Conservation (phyloP, 148 eudicot species). For the Rhododendron simsii region DNA sequence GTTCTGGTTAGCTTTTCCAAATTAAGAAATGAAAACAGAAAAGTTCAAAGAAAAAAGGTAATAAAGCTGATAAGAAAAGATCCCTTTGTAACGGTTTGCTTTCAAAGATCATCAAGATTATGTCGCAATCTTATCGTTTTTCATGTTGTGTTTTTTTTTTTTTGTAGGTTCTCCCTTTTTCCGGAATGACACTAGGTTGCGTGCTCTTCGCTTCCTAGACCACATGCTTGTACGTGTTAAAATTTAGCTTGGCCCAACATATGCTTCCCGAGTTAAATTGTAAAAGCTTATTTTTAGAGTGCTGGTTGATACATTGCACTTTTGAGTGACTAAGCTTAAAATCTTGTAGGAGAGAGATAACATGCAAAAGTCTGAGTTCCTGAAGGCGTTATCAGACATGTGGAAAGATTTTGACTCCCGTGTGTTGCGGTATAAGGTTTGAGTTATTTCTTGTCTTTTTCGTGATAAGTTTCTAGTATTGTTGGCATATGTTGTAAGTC, state of each 20-base stretch:
- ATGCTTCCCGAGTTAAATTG: background rate
- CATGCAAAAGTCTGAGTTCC: constrained; percentile 95
- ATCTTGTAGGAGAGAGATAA: constrained; percentile 85
- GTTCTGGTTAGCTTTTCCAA: background rate
- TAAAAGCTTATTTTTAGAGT: background rate
- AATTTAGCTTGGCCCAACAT: constrained; percentile 11
- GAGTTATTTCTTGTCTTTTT: constrained; percentile 15
- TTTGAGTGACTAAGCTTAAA: constrained; percentile 4
- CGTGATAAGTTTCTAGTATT: background rate
- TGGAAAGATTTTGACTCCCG: constrained; percentile 99
- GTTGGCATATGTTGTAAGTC: background rate
- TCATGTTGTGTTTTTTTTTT: background rate
- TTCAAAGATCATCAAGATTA: background rate
- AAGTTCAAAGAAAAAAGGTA: background rate
- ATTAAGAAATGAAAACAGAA: background rate
- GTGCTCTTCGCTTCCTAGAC: constrained; percentile 98
- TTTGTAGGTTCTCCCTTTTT: constrained; percentile 81
- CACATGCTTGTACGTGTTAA: constrained; percentile 81
- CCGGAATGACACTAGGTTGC: constrained; percentile 93
- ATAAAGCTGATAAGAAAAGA: background rate
- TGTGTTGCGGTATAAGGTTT: constrained; percentile 95
- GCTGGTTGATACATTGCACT: background rate
- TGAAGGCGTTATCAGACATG: constrained; percentile 92
- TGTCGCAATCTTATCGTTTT: background rate
- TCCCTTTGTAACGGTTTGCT: background rate